phyloP scores from a whole-genome alignment of 2,329 filamentous ascomycete genomes.

The Sarocladium oryzae region DNA sequence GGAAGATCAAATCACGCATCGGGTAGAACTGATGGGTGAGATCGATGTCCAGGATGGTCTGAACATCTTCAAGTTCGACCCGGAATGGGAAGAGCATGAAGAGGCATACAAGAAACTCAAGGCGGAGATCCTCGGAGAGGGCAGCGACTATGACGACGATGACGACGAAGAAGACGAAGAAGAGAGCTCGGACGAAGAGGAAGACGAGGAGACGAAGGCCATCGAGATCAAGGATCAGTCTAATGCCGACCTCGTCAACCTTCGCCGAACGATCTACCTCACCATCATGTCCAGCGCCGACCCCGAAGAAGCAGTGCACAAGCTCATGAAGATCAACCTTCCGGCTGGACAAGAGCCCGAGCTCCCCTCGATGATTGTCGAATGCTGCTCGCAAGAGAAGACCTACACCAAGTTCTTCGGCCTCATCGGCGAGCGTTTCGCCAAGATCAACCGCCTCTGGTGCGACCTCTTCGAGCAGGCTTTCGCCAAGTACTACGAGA shows the following conservation, averaged over 20 bases:
- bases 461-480: conserved; percentile 84
- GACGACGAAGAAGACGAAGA: conserved; percentile 47
- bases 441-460: conserved; percentile 94
- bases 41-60: conserved; percentile 79
- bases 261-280: conserved; percentile 90
- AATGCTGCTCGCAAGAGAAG: conserved; percentile 93
- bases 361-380: conserved; percentile 92
- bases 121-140: conserved; percentile 89
- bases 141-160: conserved; percentile 74
- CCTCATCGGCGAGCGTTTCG: conserved; percentile 87
- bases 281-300: conserved; percentile 96
- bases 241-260: conserved; percentile 89
- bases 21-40: conserved; percentile 73
- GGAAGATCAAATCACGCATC: conserved; percentile 95
- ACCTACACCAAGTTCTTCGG: conserved; percentile 98
- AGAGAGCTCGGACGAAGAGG: conserved; percentile 63
- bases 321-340: conserved; percentile 88
- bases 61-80: conserved; percentile 93
- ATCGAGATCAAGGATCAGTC: conserved; percentile 97
- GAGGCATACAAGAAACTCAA: conserved; percentile 84
- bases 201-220: conserved; percentile 70
- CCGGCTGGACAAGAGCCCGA: conserved; percentile 83
- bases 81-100: conserved; percentile 86
- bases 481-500: conserved; percentile 92
- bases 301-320: conserved; percentile 95